These are phyloP conservation scores for Pogostemon cablin DNA, from an alignment of 257 asterid genomes.

Conservation along the genomic window DNA sequence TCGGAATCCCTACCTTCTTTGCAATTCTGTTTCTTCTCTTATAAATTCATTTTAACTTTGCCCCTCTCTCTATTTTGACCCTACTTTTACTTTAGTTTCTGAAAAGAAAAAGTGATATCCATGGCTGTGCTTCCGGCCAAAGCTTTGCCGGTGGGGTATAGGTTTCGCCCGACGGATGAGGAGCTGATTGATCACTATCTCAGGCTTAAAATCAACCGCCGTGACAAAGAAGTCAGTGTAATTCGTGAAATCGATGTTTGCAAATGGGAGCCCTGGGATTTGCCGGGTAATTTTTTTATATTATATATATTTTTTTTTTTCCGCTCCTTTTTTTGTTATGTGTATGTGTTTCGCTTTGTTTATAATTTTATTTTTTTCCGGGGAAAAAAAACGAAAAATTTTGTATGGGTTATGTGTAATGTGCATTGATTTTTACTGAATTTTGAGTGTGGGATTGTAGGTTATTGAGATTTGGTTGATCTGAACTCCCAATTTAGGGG, in stretches of 20 bases:
- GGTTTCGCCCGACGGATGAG: slow-evolving; percentile 93
- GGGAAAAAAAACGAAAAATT: background rate
- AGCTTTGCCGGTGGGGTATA: slow-evolving; percentile 82
- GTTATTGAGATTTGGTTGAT: slow-evolving; percentile 13
- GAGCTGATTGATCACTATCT: slow-evolving; percentile 83
- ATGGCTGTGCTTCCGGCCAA: slow-evolving; percentile 65
- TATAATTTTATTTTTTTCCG: background rate
- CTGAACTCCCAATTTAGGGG: slow-evolving; percentile 25
- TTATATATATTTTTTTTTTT: background rate
- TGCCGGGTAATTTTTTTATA: slow-evolving; percentile 52
- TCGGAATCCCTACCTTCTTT: slow-evolving; percentile 49
- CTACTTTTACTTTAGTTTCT: background rate
- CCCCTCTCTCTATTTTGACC: background rate
- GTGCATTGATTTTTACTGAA: slow-evolving; percentile 17
- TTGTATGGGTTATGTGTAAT: background rate
- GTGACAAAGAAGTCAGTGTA: slow-evolving; percentile 56
- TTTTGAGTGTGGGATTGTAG: slow-evolving; percentile 8
- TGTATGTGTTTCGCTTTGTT: background rate
- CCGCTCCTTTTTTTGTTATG: background rate
- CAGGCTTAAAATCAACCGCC: slow-evolving; percentile 67
- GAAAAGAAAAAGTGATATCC: slow-evolving; percentile 22
- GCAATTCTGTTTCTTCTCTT: slow-evolving; percentile 14
- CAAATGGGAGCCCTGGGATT: slow-evolving; percentile 81
- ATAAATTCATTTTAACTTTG: slow-evolving; percentile 27
- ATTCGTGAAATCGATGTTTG: slow-evolving; percentile 92